phyloP scores from a whole-genome alignment of 768 basidiomycete genomes.

The Mycena polygramma region DNA sequence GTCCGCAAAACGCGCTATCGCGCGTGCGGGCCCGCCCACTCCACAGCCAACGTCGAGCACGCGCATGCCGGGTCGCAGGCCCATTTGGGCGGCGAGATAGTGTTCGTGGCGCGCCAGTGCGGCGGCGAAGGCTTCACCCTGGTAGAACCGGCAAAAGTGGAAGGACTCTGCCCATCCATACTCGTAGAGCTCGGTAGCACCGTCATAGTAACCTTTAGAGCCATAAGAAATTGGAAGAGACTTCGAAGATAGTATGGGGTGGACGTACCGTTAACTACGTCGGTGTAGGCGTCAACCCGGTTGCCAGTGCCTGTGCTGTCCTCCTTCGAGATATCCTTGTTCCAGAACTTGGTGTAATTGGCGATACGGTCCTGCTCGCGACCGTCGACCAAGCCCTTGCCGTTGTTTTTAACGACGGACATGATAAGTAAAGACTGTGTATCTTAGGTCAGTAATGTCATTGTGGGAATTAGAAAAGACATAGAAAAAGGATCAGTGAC shows the following conservation, averaged over 20 bases:
- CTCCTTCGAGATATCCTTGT: conserved; percentile 85
- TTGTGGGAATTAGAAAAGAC: background rate
- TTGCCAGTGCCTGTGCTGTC: conserved; percentile 72
- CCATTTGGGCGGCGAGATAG: conserved; percentile 92
- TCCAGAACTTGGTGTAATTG: conserved; percentile 94
- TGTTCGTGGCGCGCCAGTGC: conserved; percentile 96
- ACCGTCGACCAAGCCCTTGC: conserved; percentile 29
- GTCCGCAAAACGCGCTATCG: conserved; percentile 94
- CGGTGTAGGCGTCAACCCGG: conserved; percentile 86
- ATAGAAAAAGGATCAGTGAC: conserved; percentile 67
- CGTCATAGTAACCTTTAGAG: conserved; percentile 91
- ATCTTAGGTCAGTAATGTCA: conserved; percentile 3
- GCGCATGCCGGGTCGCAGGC: conserved; percentile 88
- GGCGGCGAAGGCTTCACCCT: conserved; percentile 83
- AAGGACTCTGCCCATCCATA: conserved; percentile 93
- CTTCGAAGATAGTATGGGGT: conserved; percentile 37
- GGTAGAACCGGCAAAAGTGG: conserved; percentile 98
- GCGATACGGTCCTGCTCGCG: conserved; percentile 31
- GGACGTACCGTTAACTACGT: conserved; percentile 87
- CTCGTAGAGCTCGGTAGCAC: conserved; percentile 95
- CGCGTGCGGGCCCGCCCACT: conserved; percentile 96
- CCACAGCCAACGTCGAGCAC: conserved; percentile 99
- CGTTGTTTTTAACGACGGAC: conserved; percentile 23
- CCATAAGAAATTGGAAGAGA: conserved; percentile 16
- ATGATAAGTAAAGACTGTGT: conserved; percentile 47